phyloP scores from a whole-genome alignment of 176 grass and related monocot species.

The Carex littledalei region DNA sequence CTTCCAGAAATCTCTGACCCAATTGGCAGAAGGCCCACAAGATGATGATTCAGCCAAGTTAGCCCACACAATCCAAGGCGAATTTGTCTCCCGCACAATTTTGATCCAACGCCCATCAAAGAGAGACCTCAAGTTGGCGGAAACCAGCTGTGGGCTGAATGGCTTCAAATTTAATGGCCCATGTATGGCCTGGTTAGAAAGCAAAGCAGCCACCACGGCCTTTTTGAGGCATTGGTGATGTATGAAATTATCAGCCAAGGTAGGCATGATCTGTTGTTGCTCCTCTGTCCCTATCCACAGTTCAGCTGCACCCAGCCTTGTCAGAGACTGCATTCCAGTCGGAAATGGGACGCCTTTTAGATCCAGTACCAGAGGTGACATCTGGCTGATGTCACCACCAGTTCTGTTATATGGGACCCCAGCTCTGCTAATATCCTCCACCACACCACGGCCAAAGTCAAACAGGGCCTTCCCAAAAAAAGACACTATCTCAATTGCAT shows the following conservation, averaged over 20 bases:
- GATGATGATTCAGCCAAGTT: constrained; percentile 39
- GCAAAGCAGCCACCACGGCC: constrained; percentile 53
- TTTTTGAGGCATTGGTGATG: constrained; percentile 85
- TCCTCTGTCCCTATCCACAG: constrained; percentile 86
- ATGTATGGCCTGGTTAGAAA: constrained; percentile 71
- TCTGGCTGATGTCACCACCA: constrained; percentile 47
- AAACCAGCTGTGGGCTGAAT: constrained; percentile 72
- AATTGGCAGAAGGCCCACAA: constrained; percentile 59
- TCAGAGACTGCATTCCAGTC: constrained; percentile 56
- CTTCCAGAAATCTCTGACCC: constrained; percentile 88
- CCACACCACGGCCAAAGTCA: constrained; percentile 87
- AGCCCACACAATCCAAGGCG: constrained; percentile 76
- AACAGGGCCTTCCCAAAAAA: constrained; percentile 96
- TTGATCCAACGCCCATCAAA: constrained; percentile 60
- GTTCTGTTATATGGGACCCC: constrained; percentile 39
- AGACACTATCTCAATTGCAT: constrained; percentile 90
- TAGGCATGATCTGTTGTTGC: constrained; percentile 76
- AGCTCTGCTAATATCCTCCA: constrained; percentile 83
- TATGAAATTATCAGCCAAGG: constrained; percentile 71
- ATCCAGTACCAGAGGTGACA: constrained; percentile 63
- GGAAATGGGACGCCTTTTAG: constrained; percentile 87
- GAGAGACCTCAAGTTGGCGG: constrained; percentile 63
- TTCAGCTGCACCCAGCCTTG: constrained; percentile 68
- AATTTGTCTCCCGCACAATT: constrained; percentile 28
- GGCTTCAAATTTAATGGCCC: constrained; percentile 58